These are phyloP conservation scores for Pezicula carpinea DNA, from an alignment of 2,329 filamentous ascomycete genomes.

Conservation along the genomic window DNA sequence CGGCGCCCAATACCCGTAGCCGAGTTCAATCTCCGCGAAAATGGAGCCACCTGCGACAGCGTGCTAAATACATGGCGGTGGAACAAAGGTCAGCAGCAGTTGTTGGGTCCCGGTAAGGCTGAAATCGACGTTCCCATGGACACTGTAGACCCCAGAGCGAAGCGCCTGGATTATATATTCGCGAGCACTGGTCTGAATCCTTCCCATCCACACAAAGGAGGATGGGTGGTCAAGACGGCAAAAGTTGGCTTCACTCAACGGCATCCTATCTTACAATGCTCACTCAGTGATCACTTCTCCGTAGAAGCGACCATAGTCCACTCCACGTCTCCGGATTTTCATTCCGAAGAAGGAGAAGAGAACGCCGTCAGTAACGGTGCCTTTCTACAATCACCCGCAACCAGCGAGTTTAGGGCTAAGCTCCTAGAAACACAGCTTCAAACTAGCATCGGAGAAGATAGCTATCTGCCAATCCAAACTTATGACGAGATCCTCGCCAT, in stretches of 20 bases:
- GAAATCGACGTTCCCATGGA: constrained; percentile 57
- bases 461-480: constrained; percentile 40
- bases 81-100: constrained; percentile 65
- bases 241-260: constrained; percentile 76
- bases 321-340: constrained; percentile 13
- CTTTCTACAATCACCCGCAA: constrained; percentile 20
- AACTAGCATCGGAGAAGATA: constrained; percentile 5
- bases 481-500: constrained; percentile 73
- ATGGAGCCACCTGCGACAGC: constrained; percentile 84
- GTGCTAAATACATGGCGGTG: constrained; percentile 92
- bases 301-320: constrained; percentile 69
- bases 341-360: constrained; percentile 16
- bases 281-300: constrained; percentile 91
- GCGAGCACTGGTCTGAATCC: constrained; percentile 50
- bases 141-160: constrained; percentile 67
- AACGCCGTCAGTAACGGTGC: constrained; percentile 20
- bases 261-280: constrained; percentile 77
- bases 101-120: constrained; percentile 60
- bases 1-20: constrained; percentile 67
- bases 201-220: constrained; percentile 21
- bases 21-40: constrained; percentile 70
- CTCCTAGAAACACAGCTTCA: constrained; percentile 19
- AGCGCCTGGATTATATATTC: constrained; percentile 93
- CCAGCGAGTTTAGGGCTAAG: constrained; percentile 13
- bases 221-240: constrained; percentile 67